Percentiles rank a stretch among this genome's conserved stretches.
These are phyloP conservation scores for Albophoma yamanashiensis DNA, from an alignment of 2,329 filamentous ascomycete species.

Conservation along the genomic window DNA sequence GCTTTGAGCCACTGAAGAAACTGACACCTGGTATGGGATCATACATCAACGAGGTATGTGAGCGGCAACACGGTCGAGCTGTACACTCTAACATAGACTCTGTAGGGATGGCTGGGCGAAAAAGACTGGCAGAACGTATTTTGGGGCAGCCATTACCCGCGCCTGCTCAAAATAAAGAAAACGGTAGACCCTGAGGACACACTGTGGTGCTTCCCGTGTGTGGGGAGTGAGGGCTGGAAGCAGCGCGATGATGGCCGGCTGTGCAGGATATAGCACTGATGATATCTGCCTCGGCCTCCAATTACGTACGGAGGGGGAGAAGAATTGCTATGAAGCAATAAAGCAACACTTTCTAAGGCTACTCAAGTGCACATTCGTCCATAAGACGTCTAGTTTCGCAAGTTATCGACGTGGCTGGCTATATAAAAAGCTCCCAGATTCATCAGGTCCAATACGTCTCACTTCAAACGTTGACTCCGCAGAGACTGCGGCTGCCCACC, in stretches of 20 bases:
- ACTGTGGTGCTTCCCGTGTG: constrained; percentile 37
- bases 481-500: too few species aligned
- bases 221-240: constrained; percentile 32
- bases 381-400: too few species aligned
- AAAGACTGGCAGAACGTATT: constrained; percentile 27
- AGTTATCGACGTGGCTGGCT: too few species aligned
- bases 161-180: constrained; percentile 32
- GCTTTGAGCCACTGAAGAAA: constrained; percentile 23
- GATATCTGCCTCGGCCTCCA: neutral
- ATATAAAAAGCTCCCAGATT: too few species aligned
- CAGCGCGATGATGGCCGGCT: constrained; percentile 13
- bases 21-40: constrained; percentile 29
- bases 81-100: rapidly evolving
- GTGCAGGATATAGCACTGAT: constrained; percentile 6
- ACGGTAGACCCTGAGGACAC: constrained; percentile 34
- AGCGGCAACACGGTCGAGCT: neutral
- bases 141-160: constrained; percentile 34
- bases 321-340: too few species aligned
- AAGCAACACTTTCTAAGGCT: too few species aligned
- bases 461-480: too few species aligned
- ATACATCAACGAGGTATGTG: constrained; percentile 34
- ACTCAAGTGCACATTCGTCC: too few species aligned
- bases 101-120: constrained; percentile 23
- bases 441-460: too few species aligned
- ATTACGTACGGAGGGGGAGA: neutral